Evolutionary conservation across 2,329 filamentous ascomycete genomes (phyloP), one percentile per base, ranked within the genome.

Genomic region (Diplodia corticola): DNA sequence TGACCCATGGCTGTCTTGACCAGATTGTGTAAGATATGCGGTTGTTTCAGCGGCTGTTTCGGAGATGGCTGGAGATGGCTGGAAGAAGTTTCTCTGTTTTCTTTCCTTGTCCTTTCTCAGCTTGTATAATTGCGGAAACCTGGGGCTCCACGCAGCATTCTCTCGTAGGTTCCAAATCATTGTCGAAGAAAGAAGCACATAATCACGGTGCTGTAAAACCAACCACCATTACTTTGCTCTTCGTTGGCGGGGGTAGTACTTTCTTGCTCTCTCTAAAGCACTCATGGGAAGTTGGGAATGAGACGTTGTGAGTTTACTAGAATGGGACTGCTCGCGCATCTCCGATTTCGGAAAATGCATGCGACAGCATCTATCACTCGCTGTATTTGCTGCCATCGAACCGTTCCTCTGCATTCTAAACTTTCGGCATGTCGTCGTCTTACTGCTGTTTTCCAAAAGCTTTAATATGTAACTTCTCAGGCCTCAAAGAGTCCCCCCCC

Each of bases 1-100:
- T 49, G 28, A 49, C 15, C 7, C 13, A 30, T 28, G 53, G 48
- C 64, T 44, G 46, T 59, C 64, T 44, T 17, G 24, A 65, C 17
- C 64, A 65, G 35, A 65, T 51, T 65, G 64, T 65, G 64, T 65
- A 65, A 59, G 64, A 65, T 65, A 65, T 35, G 57, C 57, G 57
- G 57, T 61, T 49, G 26, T 48, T 49, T 61, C 40, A 48, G 26
- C 40, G 57, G 57, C 57, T 17, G 40, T 12, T 48, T 20, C 17
- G 44, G 40, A 49, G n/a, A n/a, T 3, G 40, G 57, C 17, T 28
- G n/a, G 40, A n/a, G 28, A 49, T 33, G n/a, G 2, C 17, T 48
- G 24, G 26, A 15, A 28, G 28, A 46, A 24, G 24, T 49, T 49
- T 49, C 57, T 33, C 48, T 49, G 12, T 61, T 5, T 61, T 28